phyloP scores from a whole-genome alignment of 2,329 filamentous ascomycete genomes.

The Neonectria punicea region DNA sequence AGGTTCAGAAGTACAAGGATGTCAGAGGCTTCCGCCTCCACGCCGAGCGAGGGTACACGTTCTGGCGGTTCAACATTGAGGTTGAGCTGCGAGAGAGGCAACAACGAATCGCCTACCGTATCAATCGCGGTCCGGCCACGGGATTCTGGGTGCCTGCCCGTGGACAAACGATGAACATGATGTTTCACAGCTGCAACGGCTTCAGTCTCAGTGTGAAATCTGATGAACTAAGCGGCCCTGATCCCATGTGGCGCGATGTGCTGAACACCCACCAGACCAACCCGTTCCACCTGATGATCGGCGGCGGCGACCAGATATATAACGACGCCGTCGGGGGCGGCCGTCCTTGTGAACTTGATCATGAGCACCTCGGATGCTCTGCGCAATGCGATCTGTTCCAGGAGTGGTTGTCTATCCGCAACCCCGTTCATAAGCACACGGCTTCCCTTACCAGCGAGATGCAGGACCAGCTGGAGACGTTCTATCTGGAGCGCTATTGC shows the following conservation, averaged over 20 bases:
- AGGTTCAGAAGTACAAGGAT: constrained; percentile 82
- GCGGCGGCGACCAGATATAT: constrained; percentile 96
- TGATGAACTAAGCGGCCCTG: constrained; percentile 86
- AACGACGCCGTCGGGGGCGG: constrained; percentile 74
- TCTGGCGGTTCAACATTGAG: constrained; percentile 97
- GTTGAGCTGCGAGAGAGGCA: constrained; percentile 83
- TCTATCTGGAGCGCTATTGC: constrained; percentile 88
- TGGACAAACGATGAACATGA: constrained; percentile 93
- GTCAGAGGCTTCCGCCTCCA: constrained; percentile 85
- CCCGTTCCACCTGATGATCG: constrained; percentile 98
- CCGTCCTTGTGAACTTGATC: background rate
- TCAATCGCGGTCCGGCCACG: constrained; percentile 88
- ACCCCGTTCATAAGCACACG: constrained; percentile 81
- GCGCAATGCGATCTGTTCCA: constrained; percentile 73
- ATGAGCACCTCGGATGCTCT: background rate
- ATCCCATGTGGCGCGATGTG: constrained; percentile 97
- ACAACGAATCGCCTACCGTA: constrained; percentile 91
- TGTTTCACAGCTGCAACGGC: constrained; percentile 98
- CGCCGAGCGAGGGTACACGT: constrained; percentile 86
- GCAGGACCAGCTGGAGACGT: constrained; percentile 87
- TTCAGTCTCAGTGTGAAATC: constrained; percentile 85
- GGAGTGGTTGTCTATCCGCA: constrained; percentile 85
- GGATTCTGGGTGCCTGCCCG: constrained; percentile 94
- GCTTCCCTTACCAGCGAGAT: constrained; percentile 82
- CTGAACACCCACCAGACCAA: constrained; percentile 89